Conservation (phyloP, 2,329 filamentous ascomycete species). For the Gremmenia infestans region DNA sequence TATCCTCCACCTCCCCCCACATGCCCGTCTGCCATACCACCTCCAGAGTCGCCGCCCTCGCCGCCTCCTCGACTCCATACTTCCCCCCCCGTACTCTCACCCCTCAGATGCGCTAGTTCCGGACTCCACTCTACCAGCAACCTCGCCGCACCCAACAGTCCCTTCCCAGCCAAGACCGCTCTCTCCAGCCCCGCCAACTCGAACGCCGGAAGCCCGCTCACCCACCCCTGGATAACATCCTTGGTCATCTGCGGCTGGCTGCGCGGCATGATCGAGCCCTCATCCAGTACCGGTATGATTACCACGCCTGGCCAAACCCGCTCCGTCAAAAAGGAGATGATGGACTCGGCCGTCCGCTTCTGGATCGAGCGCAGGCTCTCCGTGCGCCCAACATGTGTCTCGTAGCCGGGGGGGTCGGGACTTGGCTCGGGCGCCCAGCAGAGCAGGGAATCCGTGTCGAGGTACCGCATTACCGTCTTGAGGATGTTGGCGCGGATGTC, state of each 20-base stretch:
- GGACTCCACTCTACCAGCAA: slow-evolving; percentile 85
- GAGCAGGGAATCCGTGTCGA: slow-evolving; percentile 86
- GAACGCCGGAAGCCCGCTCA: slow-evolving; percentile 65
- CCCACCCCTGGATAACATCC: slow-evolving; percentile 73
- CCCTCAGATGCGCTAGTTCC: slow-evolving; percentile 51
- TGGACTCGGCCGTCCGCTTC: slow-evolving; percentile 60
- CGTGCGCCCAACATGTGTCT: slow-evolving; percentile 40
- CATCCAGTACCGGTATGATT: slow-evolving; percentile 76
- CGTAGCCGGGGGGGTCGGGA: slow-evolving; percentile 42
- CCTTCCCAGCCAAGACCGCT: slow-evolving; percentile 80
- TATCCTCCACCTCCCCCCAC: slow-evolving; percentile 96
- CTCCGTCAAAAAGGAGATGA: slow-evolving; percentile 65
- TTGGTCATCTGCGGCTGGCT: slow-evolving; percentile 69
- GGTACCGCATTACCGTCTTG: slow-evolving; percentile 70
- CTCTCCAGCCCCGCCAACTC: slow-evolving; percentile 86
- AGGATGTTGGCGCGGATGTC: slow-evolving; percentile 60
- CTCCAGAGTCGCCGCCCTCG: slow-evolving; percentile 72
- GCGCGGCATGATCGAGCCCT: slow-evolving; percentile 69
- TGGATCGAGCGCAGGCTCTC: slow-evolving; percentile 69
- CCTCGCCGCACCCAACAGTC: slow-evolving; percentile 70
- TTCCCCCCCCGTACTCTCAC: slow-evolving; percentile 24
- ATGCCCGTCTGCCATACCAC: slow-evolving; percentile 83
- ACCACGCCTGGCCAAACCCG: slow-evolving; percentile 80
- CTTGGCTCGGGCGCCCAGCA: slow-evolving; percentile 70
- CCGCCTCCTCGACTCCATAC: slow-evolving; percentile 82